Evolutionary conservation across 148 eudicot genomes (phyloP), one percentile per base, ranked within the genome.

Genomic region (Rhododendron kiyosumense): DNA sequence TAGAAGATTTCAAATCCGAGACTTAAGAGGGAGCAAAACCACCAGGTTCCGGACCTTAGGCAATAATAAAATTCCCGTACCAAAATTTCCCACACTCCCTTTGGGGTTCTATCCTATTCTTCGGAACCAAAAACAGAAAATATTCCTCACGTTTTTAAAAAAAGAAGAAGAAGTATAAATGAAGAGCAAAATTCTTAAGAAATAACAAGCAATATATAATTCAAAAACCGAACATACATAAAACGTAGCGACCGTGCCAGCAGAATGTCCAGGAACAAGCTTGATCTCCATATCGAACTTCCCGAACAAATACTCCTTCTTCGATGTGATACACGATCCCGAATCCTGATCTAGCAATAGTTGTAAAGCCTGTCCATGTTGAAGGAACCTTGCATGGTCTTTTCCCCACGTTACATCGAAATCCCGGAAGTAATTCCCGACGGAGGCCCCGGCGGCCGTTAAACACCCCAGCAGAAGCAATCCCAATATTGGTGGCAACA

Each of bases 191-290:
- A 0, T 17, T 54, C 1, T 13, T 17, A 15, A 52, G 0, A 51
- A 15, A 3, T 0, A 54, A 34, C 1, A 12, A 18, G 17, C 11
- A 63, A 51, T 34, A 28, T 5, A 28, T 14, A 24, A 12, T 15
- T 59, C 1, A 24, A 4, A 0, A 24, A 51, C 2, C 2, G 34
- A 2, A 28, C 85, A 5, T 82, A 89, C 90, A 46, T 89, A 89
- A 75, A 87, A 89, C 4, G 90, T 75, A 26, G 89, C 85, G n/a
- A 85, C 90, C 5, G 90, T 89, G 74, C 90, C 90, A 30, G 90
- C 88, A 11, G 90, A 84, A 54, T 89, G 78, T 20, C 87, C 90
- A 20, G 87, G 85, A 6, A 89, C 87, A 24, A 89, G 87, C 81
- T 89, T 89, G 77, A 89, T 71, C 78, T 87, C 86, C 85, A 89